These are phyloP conservation scores for Moesziomyces sp. DNA, from an alignment of 1,284 basidiomycete species.

Conservation along the genomic window DNA sequence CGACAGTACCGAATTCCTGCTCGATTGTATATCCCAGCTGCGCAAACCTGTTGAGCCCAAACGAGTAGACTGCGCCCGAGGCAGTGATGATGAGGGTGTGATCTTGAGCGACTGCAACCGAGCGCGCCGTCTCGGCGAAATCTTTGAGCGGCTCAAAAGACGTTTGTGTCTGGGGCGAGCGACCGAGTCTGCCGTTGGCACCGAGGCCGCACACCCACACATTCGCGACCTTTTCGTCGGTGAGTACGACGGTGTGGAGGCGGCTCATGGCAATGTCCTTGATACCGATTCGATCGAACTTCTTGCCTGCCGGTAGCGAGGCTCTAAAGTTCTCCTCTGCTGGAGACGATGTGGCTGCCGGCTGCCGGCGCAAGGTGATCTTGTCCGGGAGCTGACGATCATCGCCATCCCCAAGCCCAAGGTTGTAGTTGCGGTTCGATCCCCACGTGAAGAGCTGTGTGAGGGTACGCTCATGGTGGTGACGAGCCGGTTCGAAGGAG, in stretches of 20 bases:
- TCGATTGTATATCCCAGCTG: conserved; percentile 86
- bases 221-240: conserved; percentile 58
- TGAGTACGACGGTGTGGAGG: conserved; percentile 62
- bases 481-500: conserved; percentile 16
- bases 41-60: conserved; percentile 84
- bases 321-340: conserved; percentile 17
- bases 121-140: conserved; percentile 70
- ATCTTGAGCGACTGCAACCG: conserved; percentile 87
- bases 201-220: conserved; percentile 65
- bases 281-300: conserved; percentile 58
- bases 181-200: conserved; percentile 72
- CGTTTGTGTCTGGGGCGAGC: conserved; percentile 82
- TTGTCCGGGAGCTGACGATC: conserved; percentile 85
- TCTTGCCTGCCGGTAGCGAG: conserved; percentile 43
- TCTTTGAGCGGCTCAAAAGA: conserved; percentile 75
- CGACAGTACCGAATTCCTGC: conserved; percentile 59
- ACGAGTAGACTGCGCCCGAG: conserved; percentile 84
- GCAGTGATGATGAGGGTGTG: conserved; percentile 88
- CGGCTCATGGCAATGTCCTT: conserved; percentile 61
- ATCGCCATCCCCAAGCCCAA: conserved; percentile 83
- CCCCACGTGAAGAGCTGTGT: conserved; percentile 89
- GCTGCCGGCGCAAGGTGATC: conserved; percentile 72
- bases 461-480: conserved; percentile 32
- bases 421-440: conserved; percentile 75
- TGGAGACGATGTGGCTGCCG: conserved; percentile 6